Base-by-base conservation (phyloP, 2,329 filamentous ascomycete genomes). In the Esteya vermicola region DNA sequence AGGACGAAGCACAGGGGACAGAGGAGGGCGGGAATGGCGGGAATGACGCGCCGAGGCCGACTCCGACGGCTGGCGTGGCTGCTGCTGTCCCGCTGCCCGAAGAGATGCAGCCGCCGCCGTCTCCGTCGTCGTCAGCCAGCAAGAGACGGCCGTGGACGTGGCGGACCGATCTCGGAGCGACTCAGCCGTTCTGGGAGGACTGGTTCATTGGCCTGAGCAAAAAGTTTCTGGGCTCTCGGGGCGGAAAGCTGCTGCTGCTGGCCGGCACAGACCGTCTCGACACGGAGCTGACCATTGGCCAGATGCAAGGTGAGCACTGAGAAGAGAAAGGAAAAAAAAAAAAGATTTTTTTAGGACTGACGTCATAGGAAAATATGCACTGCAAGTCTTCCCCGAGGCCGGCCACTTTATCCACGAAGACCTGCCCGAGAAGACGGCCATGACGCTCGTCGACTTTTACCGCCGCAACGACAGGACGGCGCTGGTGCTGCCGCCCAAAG, bases 321-420 rank as follows among this genome's bases (percentile, higher is more conserved):
- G n/a, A n/a, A n/a, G n/a, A n/a, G n/a, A n/a, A n/a, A n/a, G n/a
- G n/a, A n/a, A n/a, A n/a, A n/a, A n/a, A n/a, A n/a, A n/a, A n/a
- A n/a, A n/a, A n/a, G n/a, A n/a, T 20, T 33, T 10, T 10, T 9
- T 21, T 5, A 18, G 2, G 9, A 9, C 9, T 22, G 19, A 14
- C 19, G 4, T n/a, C 20, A 10, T 25, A 76, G 81, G 88, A 6
- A 96, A 96, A 68, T 98, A 96, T 55, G 86, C 93, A 42, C 65
- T 98, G 34, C 84, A 94, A 50, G 88, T 98, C 7, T 83, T 96
- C 51, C 88, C 91, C 1, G 85, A 94, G 55, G 86, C 91, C 2
- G 91, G 91, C 1, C 91, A 98, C 57, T 98, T 98, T 53, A 77
- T 98, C 41, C 91, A 98, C 48, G 91, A 98, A 58, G 91, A 98